Conservation (phyloP, 1,139 yeast genomes). For the Spencermartinsiella ligniputridi region DNA sequence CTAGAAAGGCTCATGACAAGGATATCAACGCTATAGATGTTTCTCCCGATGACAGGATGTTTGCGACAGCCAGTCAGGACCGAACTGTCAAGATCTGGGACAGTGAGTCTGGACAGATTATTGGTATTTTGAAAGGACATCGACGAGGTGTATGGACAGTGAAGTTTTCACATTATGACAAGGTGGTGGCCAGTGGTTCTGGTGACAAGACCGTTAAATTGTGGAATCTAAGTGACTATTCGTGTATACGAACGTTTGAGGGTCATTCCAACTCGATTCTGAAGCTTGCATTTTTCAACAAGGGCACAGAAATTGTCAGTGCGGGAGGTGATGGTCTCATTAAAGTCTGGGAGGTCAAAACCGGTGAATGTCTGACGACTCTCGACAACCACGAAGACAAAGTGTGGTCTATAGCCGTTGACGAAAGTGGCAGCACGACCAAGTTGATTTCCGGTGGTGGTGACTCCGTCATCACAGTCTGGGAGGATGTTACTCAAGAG, state of each 20-base stretch:
- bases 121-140: constrained; percentile 84
- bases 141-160: constrained; percentile 94
- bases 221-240: constrained; percentile 79
- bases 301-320: constrained; percentile 65
- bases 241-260: constrained; percentile 78
- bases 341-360: constrained; percentile 78
- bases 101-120: constrained; percentile 70
- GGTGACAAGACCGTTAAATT: constrained; percentile 89
- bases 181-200: constrained; percentile 64
- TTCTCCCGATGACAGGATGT: constrained; percentile 79
- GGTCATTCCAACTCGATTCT: constrained; percentile 94
- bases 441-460: constrained; percentile 82
- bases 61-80: constrained; percentile 97
- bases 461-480: constrained; percentile 82
- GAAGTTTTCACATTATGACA: constrained; percentile 73
- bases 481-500: constrained; percentile 86
- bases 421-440: constrained; percentile 37
- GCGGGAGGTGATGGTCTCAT: constrained; percentile 94
- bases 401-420: constrained; percentile 79
- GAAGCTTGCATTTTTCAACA: constrained; percentile 65
- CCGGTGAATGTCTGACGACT: constrained; percentile 77
- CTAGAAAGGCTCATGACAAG: constrained; percentile 94
- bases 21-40: constrained; percentile 87
- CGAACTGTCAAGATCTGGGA: constrained; percentile 90
- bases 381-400: constrained; percentile 89